These are phyloP conservation scores for Nyssa sinensis DNA, from an alignment of 148 eudicot species.

Conservation along the genomic window DNA sequence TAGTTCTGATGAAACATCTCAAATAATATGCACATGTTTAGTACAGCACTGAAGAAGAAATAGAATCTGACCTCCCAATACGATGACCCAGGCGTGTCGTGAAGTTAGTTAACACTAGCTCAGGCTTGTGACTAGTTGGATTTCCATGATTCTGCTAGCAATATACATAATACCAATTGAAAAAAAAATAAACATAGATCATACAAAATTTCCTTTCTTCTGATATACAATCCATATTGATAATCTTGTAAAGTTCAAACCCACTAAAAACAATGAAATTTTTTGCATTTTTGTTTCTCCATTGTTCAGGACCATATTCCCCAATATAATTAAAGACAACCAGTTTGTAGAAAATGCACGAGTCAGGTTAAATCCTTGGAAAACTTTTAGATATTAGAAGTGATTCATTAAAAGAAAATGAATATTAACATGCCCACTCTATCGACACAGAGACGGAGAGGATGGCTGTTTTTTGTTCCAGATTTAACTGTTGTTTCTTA, in stretches of 20 bases:
- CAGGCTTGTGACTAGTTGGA: constrained; percentile 91
- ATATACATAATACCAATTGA: background rate
- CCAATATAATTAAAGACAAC: background rate
- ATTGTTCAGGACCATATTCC: background rate
- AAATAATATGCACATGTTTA: background rate
- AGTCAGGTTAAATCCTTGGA: too few species aligned
- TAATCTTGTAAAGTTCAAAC: background rate
- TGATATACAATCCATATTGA: background rate
- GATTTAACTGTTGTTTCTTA: too few species aligned
- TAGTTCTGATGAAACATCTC: background rate
- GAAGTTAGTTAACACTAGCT: constrained; percentile 81
- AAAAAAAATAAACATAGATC: background rate
- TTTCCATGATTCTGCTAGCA: constrained; percentile 89
- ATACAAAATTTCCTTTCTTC: background rate
- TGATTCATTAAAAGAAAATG: background rate
- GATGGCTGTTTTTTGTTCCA: background rate
- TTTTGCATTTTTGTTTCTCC: background rate
- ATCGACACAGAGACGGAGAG: background rate
- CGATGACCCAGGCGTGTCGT: constrained; percentile 87
- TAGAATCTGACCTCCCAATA: constrained; percentile 55
- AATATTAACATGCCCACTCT: background rate
- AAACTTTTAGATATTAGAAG: background rate
- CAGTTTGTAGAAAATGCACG: background rate
- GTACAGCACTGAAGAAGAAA: background rate
- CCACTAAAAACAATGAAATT: background rate